Evolutionary conservation across 225 moss, liverwort and hornwort genomes (phyloP).

Genomic region (Straminergon stramineum): DNA sequence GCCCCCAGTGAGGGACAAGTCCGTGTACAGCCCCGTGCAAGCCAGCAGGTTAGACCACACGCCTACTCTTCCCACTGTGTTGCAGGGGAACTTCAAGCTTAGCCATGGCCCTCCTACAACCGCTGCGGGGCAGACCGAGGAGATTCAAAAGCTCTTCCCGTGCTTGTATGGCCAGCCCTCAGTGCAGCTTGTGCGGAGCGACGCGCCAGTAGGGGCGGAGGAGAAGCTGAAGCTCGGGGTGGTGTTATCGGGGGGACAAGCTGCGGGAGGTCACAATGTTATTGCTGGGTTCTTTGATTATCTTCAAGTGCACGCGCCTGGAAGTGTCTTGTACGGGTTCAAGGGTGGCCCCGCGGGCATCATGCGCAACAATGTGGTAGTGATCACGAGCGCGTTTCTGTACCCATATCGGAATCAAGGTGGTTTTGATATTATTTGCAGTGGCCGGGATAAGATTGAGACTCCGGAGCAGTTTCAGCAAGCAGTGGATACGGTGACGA

Average conservation of each 20-base stretch:
- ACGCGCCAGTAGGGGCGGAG: neutral
- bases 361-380: conserved; percentile 72
- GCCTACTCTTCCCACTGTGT: conserved; percentile 61
- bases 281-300: conserved; percentile 91
- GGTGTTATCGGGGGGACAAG: conserved; percentile 83
- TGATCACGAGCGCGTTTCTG: conserved; percentile 61
- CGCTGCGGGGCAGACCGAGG: conserved; percentile 58
- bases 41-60: conserved; percentile 43
- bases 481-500: conserved; percentile 62
- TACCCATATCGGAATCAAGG: conserved; percentile 86
- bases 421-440: conserved; percentile 90
- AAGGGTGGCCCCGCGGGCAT: conserved; percentile 80
- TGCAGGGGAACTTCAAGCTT: conserved; percentile 39
- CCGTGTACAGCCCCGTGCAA: conserved; percentile 72
- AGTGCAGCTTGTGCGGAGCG: conserved; percentile 34
- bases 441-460: conserved; percentile 90
- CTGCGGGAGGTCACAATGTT: conserved; percentile 89
- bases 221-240: conserved; percentile 63
- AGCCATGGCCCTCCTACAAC: conserved; percentile 39
- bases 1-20: conserved; percentile 30
- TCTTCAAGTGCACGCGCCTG: conserved; percentile 50
- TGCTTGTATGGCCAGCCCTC: conserved; percentile 63
- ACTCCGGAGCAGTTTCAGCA: conserved; percentile 89
- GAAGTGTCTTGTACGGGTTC: conserved; percentile 65
- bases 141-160: conserved; percentile 67